phyloP scores from a whole-genome alignment of 441 rosid species.

The Omphalea diandra region DNA sequence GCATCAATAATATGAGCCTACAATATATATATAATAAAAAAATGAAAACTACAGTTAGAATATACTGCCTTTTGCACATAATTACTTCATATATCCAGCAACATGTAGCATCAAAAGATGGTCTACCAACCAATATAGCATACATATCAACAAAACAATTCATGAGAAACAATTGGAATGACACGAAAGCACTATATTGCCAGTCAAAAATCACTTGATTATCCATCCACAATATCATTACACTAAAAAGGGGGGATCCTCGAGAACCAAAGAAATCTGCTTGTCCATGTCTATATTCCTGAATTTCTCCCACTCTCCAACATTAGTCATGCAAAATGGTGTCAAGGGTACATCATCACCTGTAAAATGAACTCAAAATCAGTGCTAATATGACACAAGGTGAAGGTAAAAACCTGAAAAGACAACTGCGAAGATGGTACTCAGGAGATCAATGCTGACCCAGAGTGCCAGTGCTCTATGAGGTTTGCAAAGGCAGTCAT shows the following conservation, averaged over 20 bases:
- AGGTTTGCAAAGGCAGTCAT: background rate
- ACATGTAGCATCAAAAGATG: background rate
- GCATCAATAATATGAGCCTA: conserved; percentile 63
- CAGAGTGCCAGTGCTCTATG: background rate
- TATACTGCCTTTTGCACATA: background rate
- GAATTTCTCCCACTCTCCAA: conserved; percentile 84
- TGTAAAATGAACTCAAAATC: conserved; percentile 37
- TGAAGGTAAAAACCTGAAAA: background rate
- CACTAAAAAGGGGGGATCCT: background rate
- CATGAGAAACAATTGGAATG: background rate
- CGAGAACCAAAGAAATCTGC: conserved; percentile 56
- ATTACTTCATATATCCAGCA: background rate
- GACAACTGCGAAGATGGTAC: background rate
- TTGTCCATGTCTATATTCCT: conserved; percentile 94
- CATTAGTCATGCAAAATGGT: conserved; percentile 66
- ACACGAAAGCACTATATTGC: background rate
- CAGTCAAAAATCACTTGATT: background rate
- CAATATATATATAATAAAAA: too few species aligned
- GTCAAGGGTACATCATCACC: conserved; percentile 88
- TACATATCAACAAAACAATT: background rate
- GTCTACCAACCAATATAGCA: background rate
- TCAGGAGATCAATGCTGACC: background rate
- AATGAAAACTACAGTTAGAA: conserved; percentile 19
- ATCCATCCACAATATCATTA: background rate
- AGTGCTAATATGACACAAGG: conserved; percentile 1